Evolutionary conservation across 2,329 filamentous ascomycete species (phyloP), one percentile per base, ranked within the genome.

Genomic region (Neodidymelliopsis sp.): DNA sequence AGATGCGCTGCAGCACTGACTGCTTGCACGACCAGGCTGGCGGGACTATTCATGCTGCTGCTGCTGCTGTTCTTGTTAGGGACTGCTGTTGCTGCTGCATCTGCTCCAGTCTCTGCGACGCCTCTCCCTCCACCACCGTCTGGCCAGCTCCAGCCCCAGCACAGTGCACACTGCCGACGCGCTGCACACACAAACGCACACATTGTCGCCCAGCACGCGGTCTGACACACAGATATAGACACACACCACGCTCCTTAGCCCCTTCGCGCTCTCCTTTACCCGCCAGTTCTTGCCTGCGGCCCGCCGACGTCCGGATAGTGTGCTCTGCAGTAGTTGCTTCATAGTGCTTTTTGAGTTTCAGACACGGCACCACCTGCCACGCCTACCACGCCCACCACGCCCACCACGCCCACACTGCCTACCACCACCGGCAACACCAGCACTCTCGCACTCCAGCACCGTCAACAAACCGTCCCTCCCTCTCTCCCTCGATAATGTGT

Each of bases 401-500:
- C 30, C 22, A 38, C 18, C 43, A 12, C 25, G 29, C n/a, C 29
- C n/a, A 9, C n/a, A 13, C 15, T 8, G n/a, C 24, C 36, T 16
- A 34, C 31, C 12, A 18, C 20, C 12, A 22, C 19, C 18, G 16
- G 25, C 24, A 27, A 11, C 33, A 13, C 22, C 13, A 18, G 7
- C 39, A 20, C 23, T 19, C 19, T 31, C 24, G 19, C 29, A 40
- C 28, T 16, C 11, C 16, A 24, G 20, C 37, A 15, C n/a, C 25
- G 15, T 18, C 18, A 15, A 13, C 30, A 12, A 23, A 31, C 9
- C 9, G 22, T 24, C 18, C 12, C 5, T 9, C 39, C 36, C 30
- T 29, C 16, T 20, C 42, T 36, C 54, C 40, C 47, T 56, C 62
- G 54, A 67, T 54, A 53, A 70, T 71, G 67, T 56, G 16, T 34